Conservation (phyloP, 345 rosid species). For the Luvunga scandens region DNA sequence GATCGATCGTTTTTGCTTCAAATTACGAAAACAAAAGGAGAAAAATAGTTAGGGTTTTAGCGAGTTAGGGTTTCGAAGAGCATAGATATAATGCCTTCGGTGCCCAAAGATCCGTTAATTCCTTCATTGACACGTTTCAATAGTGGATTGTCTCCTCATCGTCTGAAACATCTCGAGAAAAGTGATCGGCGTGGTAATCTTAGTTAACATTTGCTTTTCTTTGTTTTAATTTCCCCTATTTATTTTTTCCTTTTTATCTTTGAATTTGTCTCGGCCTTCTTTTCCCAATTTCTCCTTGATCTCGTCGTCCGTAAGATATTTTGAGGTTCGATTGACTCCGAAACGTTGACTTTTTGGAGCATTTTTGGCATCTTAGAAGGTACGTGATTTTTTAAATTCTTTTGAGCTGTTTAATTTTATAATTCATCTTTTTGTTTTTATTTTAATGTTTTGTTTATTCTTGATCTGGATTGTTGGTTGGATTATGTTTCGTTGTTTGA, state of each 20-base stretch:
- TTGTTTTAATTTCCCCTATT: neutral
- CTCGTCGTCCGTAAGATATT: neutral
- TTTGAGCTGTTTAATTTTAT: no score
- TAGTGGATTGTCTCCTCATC: conserved; percentile 65
- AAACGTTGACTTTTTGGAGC: neutral
- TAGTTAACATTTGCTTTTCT: conserved; percentile 53
- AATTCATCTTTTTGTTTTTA: neutral
- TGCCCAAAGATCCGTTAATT: conserved; percentile 46
- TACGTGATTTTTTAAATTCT: neutral
- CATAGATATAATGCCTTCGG: conserved; percentile 79
- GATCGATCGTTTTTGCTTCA: conserved; percentile 1
- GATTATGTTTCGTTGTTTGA: neutral
- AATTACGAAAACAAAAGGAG: neutral
- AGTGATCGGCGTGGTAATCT: conserved; percentile 97
- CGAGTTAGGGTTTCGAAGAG: conserved; percentile 70
- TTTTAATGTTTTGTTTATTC: neutral
- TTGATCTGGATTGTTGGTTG: neutral
- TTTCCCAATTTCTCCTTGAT: neutral
- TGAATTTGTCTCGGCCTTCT: conserved; percentile 4
- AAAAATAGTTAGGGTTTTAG: conserved; percentile 27
- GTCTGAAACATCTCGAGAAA: conserved; percentile 83
- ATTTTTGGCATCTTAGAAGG: neutral
- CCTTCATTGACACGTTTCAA: conserved; percentile 60
- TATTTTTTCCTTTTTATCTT: neutral
- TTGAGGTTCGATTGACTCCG: neutral